Evolutionary conservation across 2,329 filamentous ascomycete genomes (phyloP), one percentile per base, ranked within the genome.

Genomic region (Tolypocladium capitatum): DNA sequence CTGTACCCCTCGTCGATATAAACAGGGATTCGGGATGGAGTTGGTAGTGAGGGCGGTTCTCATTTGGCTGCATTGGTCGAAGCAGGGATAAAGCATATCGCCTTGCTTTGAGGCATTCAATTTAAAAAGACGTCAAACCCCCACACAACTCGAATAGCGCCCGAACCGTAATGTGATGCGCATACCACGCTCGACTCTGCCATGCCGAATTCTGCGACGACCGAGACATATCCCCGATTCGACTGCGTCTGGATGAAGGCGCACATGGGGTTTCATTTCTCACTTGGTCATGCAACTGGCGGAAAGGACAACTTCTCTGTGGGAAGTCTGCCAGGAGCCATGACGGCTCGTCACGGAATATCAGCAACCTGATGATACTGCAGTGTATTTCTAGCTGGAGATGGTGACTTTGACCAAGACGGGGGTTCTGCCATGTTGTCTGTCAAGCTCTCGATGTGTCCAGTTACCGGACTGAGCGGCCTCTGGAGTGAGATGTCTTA

Each of bases 1-100:
- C 80, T 95, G 74, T 95, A 95, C 81, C 89, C 89, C 73, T 94
- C 88, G 68, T 89, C 87, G 77, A 92, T 96, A 84, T 95, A 91
- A 84, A 73, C 64, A 67, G 65, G 65, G 66, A 64, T 65, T 68
- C 61, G 67, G 70, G 69, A 69, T 68, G 74, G 74, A 78, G 75
- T 78, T 79, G 75, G 75, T 74, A 71, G 69, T 76, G 71, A 71
- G 69, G 72, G 72, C 71, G 75, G 74, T 78, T 78, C 69, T 74
- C 73, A 74, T 73, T 72, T 76, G 70, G 71, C 70, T 73, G 70
- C 71, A 72, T 76, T 69, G 68, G 70, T 70, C 72, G 69, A 73
- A 73, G 75, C 74, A 75, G 73, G 70, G 71, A 72, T 70, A 69
- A 68, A 71, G 66, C 67, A 72, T 66, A 66, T 56, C 57, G 69